These are phyloP conservation scores for Cichorium intybus DNA, from an alignment of 140 eudicot genomes.

Conservation along the genomic window DNA sequence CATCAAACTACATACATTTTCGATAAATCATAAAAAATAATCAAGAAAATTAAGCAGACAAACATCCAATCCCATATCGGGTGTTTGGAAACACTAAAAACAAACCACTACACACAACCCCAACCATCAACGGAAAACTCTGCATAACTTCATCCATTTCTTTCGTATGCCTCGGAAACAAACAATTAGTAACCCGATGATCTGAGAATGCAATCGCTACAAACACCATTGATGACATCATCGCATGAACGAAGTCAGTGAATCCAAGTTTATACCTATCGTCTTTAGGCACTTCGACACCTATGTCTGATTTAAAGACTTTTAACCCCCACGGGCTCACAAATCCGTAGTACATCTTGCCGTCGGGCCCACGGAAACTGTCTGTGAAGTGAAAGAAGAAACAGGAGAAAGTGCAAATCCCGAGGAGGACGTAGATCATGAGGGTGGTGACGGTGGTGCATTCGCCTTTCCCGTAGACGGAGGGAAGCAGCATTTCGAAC, in stretches of 20 bases:
- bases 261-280: conserved; percentile 64
- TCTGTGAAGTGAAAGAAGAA: conserved; percentile 92
- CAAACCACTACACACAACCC: conserved; percentile 80
- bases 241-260: conserved; percentile 69
- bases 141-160: conserved; percentile 92
- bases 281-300: conserved; percentile 67
- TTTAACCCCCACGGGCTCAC: conserved; percentile 63
- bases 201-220: conserved; percentile 84
- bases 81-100: conserved; percentile 84
- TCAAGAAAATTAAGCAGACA: conserved; percentile 48
- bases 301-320: conserved; percentile 53
- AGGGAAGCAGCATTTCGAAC: conserved; percentile 82
- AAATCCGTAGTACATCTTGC: conserved; percentile 68
- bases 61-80: conserved; percentile 82
- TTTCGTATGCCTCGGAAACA: conserved; percentile 63
- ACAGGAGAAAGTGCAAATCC: conserved; percentile 64
- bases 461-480: conserved; percentile 52
- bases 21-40: not conserved
- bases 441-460: conserved; percentile 51
- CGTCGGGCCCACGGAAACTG: conserved; percentile 75
- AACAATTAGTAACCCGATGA: conserved; percentile 71
- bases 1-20: conserved; percentile 1
- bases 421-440: conserved; percentile 55
- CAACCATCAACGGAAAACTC: conserved; percentile 91
- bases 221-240: conserved; percentile 84